Evolutionary conservation across 2,329 filamentous ascomycete genomes (phyloP), one percentile per base, ranked within the genome.

Genomic region (Penicillium sclerotigenum): DNA sequence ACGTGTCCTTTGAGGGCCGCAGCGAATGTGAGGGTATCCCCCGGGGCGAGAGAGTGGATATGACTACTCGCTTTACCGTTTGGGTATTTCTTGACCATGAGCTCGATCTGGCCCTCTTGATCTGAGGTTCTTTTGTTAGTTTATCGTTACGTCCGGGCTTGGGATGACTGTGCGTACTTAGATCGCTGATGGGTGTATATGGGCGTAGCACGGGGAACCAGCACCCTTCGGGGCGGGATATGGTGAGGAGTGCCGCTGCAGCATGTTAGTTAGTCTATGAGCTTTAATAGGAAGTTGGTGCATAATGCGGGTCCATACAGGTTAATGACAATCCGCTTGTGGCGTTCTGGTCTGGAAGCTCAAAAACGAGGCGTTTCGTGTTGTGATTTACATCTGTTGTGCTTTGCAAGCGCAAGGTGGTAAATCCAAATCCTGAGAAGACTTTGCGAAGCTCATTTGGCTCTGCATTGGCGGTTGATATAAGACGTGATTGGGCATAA

Each of bases 41-140:
- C 87, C 0, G 87, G 86, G 16, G 74, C 64, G 6, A 90, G 76
- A 3, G 80, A 82, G 75, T 90, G 87, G n/a, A 90, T 75, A 63
- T 90, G 81, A 0, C 77, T 80, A 63, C 83, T 87, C 40, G 82
- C 81, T 71, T 83, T 84, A 58, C 87, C 87, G 49, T 80, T 73
- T 2, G 86, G 86, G 64, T 90, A 90, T 55, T 81, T 77, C 71
- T 90, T 90, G 14, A 90, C 80, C 43, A 89, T 74, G 18, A 90
- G 75, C 10, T 88, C 85, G 7, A 90, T 64, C 54, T 76, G 77
- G 6, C 86, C 87, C 2, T 78, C 77, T 36, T 84, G 77, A 36
- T 84, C 82, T 81, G 67, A 1, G 18, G 16, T 1, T 31, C 10
- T 40, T 40, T 20, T 31, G 47, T 62, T 26, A 62, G 41, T 9